Base-by-base conservation (phyloP, 306 rosid genomes). In the Begonia loranthoides region DNA sequence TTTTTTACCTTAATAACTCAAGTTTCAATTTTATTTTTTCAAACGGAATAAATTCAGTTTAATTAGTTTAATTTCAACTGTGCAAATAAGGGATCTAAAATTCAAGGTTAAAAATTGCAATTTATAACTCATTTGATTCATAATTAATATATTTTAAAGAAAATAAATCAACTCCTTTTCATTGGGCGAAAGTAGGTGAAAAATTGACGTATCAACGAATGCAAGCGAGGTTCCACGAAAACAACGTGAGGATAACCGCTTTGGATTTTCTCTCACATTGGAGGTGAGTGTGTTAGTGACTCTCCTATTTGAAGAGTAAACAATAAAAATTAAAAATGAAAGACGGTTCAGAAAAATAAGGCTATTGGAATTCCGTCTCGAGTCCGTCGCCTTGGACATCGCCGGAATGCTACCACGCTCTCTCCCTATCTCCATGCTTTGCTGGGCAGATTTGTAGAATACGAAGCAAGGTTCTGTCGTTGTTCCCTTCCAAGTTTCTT, bases 331-430 rank as follows among this genome's bases (percentile, higher is more conserved):
- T 50, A 3, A 49, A 17, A 41, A 22, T 9, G 51, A 60, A 50
- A 19, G 21, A 60, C 41, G 48, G 36, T 58, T 55, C 39, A 24
- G 56, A 62, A 65, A 69, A 73, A 54, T 28, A 28, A 28, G 36
- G 36, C 36, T 8, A 28, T 28, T 81, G 82, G 64, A 75, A 49
- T 66, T 50, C 9, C 43, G 45, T 62, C 80, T 85, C 76, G 60
- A 57, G 40, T 84, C 95, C 84, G 84, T 50, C 38, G 12, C 54
- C 66, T 41, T 10, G 44, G 45, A 34, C 45, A 51, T 10, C 24
- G 13, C 48, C 36, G 36, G 36, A 8, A 28, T 28, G 4, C 45
- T 33, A 12, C 50, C 19, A 9, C 38, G 24, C 53, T 48, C 34
- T 12, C 24, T 50, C 54, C 4, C 19, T 28, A 19, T 52, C 21